A percentile compares a stretch with the other conserved stretches of the same genome.
Conservation (phyloP, 495 filamentous ascomycete genomes). For the Cercophora sp. region DNA sequence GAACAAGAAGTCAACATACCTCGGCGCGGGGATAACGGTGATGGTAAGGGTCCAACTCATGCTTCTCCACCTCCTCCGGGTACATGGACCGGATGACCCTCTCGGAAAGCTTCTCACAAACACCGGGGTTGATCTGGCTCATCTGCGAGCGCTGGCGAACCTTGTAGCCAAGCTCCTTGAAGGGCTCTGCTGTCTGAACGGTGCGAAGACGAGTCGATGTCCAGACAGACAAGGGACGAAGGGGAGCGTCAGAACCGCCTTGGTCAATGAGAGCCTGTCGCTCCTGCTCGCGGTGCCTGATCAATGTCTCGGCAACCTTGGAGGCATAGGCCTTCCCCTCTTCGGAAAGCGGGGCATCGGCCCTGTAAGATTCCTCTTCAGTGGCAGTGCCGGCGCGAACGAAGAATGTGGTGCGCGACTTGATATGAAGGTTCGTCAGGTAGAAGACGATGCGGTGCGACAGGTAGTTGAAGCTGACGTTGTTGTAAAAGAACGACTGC, state of each 20-base stretch:
- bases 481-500: conserved; percentile 87
- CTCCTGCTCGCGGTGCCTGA: conserved; percentile 78
- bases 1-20: conserved; percentile 51
- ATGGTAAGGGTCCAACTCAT: conserved; percentile 94
- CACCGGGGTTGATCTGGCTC: conserved; percentile 93
- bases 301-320: conserved; percentile 79
- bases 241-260: conserved; percentile 62
- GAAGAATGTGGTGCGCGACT: conserved; percentile 89
- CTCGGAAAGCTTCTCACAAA: conserved; percentile 84
- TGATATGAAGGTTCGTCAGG: conserved; percentile 94
- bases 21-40: conserved; percentile 95
- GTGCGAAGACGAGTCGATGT: conserved; percentile 88
- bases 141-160: conserved; percentile 90
- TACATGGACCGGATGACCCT: conserved; percentile 72
- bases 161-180: conserved; percentile 73
- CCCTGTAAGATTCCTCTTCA: conserved; percentile 84
- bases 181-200: conserved; percentile 80
- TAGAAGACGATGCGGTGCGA: conserved; percentile 97
- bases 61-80: conserved; percentile 86
- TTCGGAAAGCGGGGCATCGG: conserved; percentile 76
- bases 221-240: conserved; percentile 87
- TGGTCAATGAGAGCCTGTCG: conserved; percentile 61
- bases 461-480: conserved; percentile 90
- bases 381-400: conserved; percentile 66
- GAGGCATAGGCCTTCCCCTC: conserved; percentile 81